Base-by-base conservation (phyloP, 2,329 filamentous ascomycete species). In the Capronia epimyces region DNA sequence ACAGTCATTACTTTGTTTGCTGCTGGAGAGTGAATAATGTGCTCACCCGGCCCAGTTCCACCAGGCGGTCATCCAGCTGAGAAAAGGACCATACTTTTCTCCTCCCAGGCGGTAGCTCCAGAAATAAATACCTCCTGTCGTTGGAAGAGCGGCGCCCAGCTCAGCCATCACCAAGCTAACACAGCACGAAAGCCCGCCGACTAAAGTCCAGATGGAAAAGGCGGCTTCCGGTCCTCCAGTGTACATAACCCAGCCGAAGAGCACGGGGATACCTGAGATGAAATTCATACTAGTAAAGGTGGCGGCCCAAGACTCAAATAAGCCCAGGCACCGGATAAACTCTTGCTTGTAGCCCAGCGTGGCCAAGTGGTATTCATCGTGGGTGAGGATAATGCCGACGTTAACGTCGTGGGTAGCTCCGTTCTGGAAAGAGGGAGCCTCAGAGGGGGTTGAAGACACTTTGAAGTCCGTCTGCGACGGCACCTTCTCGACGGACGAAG, bases 1-100 rank as follows among this genome's bases (percentile, higher is more conserved):
- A n/a, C n/a, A n/a, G n/a, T n/a, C n/a, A n/a, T n/a, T n/a, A n/a
- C n/a, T n/a, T n/a, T n/a, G n/a, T n/a, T n/a, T n/a, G n/a, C n/a
- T n/a, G n/a, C n/a, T n/a, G n/a, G n/a, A n/a, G n/a, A n/a, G n/a
- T n/a, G n/a, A n/a, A n/a, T n/a, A n/a, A n/a, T n/a, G n/a, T n/a
- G n/a, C n/a, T n/a, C n/a, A n/a, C 21, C 66, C 65, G 10, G 62
- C 62, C 64, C 64, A 70, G 51, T 70, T 70, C 67, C 66, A 71
- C 68, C 68, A 70, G 3, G 66, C 69, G 20, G 69, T 70, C 65
- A 70, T 67, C 67, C 68, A 71, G 29, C 61, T 61, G 12, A 70
- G 61, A 46, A 70, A 65, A 1, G 67, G 68, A 1, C 68, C 68
- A 56, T 66, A 68, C 50, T 62, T 55, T 41, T 63, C 53, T 18